Conservation (phyloP, 805 yeast species). For the Candida methanosorbosa region DNA sequence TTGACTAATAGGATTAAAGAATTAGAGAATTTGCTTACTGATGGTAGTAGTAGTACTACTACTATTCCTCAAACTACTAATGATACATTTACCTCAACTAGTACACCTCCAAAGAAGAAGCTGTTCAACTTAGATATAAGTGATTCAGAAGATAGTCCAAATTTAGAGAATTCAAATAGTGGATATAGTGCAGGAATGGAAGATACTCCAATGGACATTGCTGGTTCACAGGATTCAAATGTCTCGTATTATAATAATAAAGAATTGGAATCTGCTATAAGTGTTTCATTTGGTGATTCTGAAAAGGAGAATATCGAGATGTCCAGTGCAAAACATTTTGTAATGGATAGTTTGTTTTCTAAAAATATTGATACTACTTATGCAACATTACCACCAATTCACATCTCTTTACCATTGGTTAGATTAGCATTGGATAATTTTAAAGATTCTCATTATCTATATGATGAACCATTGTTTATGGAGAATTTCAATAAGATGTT, state of each 20-base stretch:
- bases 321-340: not conserved
- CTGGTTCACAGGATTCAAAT: not conserved
- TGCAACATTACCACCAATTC: slow-evolving; percentile 8
- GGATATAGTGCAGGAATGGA: no score
- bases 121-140: not conserved
- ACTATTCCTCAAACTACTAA: not conserved
- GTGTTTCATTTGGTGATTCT: slow-evolving; percentile 19
- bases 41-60: not conserved
- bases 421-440: slow-evolving; percentile 11
- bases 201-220: not conserved
- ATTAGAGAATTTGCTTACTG: slow-evolving; percentile 12
- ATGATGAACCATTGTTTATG: slow-evolving; percentile 12
- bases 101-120: not conserved
- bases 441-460: slow-evolving; percentile 15
- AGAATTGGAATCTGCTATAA: slow-evolving; percentile 15
- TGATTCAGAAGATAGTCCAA: not conserved
- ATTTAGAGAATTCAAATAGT: no score
- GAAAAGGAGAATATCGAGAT: slow-evolving; percentile 1
- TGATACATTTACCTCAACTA: not conserved
- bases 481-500: slow-evolving; percentile 12
- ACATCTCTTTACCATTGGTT: slow-evolving; percentile 9
- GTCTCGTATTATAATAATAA: not conserved
- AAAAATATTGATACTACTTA: slow-evolving; percentile 4
- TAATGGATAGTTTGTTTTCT: slow-evolving; percentile 1
- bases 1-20: slow-evolving; percentile 15